Evolutionary conservation across 331 rosid species (phyloP).

Genomic region (Malus hybrid): DNA sequence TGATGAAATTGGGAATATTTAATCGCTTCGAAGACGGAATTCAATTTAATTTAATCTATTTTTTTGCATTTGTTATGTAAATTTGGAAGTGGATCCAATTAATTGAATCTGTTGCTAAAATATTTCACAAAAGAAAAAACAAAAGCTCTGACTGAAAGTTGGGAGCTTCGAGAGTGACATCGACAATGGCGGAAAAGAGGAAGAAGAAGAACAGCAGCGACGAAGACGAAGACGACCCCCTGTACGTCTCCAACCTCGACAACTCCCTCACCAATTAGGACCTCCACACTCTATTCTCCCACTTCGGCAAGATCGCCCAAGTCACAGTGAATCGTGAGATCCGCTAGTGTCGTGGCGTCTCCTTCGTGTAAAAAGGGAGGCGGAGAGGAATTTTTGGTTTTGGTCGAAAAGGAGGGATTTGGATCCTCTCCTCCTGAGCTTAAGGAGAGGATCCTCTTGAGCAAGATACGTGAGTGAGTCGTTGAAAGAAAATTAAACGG

Average conservation of each 20-base stretch:
- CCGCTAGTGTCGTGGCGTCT: conserved; percentile 83
- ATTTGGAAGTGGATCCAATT: too few relatives aligned
- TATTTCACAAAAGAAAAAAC: not conserved
- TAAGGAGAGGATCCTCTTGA: too few relatives aligned
- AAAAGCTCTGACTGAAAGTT: not conserved
- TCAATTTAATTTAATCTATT: not conserved
- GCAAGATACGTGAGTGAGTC: too few relatives aligned
- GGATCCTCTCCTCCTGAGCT: too few relatives aligned
- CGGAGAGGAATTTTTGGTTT: too few relatives aligned
- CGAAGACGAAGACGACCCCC: conserved; percentile 41
- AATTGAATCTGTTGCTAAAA: too few relatives aligned
- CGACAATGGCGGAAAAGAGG: conserved; percentile 22
- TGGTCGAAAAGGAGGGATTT: too few relatives aligned
- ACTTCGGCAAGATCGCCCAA: conserved; percentile 71
- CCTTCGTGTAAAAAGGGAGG: conserved; percentile 43
- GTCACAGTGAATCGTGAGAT: conserved; percentile 81
- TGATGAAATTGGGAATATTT: not conserved
- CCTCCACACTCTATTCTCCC: conserved; percentile 85
- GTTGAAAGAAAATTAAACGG: too few relatives aligned
- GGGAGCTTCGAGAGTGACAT: not conserved
- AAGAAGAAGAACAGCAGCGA: conserved; percentile 1
- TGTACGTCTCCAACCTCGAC: conserved; percentile 76
- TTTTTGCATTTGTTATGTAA: not conserved
- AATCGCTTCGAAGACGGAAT: not conserved
- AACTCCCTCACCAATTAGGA: conserved; percentile 79